Evolutionary conservation across 768 basidiomycete genomes (phyloP), one percentile per base, ranked within the genome.

Genomic region (Psilocybe subaeruginosa): DNA sequence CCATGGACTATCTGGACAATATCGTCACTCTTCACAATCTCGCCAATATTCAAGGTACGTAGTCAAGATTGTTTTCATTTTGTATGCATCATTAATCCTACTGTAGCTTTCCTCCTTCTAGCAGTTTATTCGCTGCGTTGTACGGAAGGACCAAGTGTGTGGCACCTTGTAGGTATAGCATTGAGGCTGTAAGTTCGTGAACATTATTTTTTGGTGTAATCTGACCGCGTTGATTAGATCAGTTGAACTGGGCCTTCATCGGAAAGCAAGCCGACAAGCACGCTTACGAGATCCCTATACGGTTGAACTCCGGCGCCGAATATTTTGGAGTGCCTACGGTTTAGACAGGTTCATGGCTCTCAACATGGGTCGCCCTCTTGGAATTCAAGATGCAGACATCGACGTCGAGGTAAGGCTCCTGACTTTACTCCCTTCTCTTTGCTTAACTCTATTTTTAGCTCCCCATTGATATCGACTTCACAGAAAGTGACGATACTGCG

Each of bases 1-100:
- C 54, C 8, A 54, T 54, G 52, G 59, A 59, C 30, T 53, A 52
- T 53, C 23, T 56, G 7, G 53, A 61, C 29, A 56, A 41, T n/a
- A 61, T 61, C n/a, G 54, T 54, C 46, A 61, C 54, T 27, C 51
- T 61, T 17, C 52, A 61, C 30, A 61, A 61, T 30, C 48, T 54
- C 8, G 53, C 53, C 6, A 55, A 56, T 16, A 61, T 56, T 33
- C 59, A 55, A 50, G 59, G 59, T 50, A 17, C 4, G 41, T 54
- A 19, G 2, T 9, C 23, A 27, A 33, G 17, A 19, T 46, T 23
- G 23, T 8, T 14, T 4, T 7, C 14, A 30, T 31, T 48, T n/a
- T 27, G 4, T 16, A 33, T 54, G 4, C 29, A 17, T 49, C 35
- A 33, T 30, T 30, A 2, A n/a, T 19, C 2, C 14, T 6, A 12